A percentile compares a stretch with the other conserved stretches of the same genome.
Evolutionary conservation across 2,329 filamentous ascomycete genomes (phyloP).

Genomic region (Cordyceps fumosorosea): DNA sequence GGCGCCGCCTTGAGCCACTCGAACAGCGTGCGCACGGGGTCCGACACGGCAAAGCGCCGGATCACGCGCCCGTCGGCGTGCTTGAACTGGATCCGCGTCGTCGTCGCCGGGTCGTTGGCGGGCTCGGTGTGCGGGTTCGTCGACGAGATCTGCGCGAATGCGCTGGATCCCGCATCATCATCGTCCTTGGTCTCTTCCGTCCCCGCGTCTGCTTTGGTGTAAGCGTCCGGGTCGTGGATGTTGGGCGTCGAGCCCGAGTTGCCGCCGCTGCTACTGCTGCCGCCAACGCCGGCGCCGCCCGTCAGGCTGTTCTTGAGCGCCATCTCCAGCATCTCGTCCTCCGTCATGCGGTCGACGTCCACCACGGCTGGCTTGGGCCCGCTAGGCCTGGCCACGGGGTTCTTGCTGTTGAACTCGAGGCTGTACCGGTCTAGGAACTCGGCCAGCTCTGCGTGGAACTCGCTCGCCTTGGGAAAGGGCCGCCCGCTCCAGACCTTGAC

Average conservation of each 20-base stretch:
- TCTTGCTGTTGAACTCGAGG: conserved; percentile 79
- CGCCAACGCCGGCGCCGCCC: conserved; percentile 47
- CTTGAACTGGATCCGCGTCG: conserved; percentile 88
- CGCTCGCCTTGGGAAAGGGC: conserved; percentile 66
- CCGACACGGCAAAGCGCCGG: conserved; percentile 70
- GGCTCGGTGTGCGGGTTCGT: conserved; percentile 74
- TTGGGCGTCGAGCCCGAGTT: conserved; percentile 38
- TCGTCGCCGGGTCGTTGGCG: conserved; percentile 58
- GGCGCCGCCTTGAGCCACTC: conserved; percentile 94
- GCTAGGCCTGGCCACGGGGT: conserved; percentile 68
- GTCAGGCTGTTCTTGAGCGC: conserved; percentile 87
- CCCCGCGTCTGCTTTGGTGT: conserved; percentile 63
- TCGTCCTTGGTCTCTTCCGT: conserved; percentile 37
- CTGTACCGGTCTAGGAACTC: conserved; percentile 98
- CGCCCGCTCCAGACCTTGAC: conserved; percentile 92
- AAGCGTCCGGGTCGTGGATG: conserved; percentile 75
- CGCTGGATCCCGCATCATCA: conserved; percentile 26
- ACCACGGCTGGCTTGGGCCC: conserved; percentile 61
- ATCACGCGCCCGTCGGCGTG: conserved; percentile 81
- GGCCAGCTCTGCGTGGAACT: conserved; percentile 86
- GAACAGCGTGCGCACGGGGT: conserved; percentile 76
- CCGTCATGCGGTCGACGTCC: conserved; percentile 83
- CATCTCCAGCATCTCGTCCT: conserved; percentile 95
- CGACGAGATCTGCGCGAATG: conserved; percentile 66
- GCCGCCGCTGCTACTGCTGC: conserved; percentile 21